phyloP scores from a whole-genome alignment of 2,329 filamentous ascomycete genomes.

The Diaporthe ampelina region DNA sequence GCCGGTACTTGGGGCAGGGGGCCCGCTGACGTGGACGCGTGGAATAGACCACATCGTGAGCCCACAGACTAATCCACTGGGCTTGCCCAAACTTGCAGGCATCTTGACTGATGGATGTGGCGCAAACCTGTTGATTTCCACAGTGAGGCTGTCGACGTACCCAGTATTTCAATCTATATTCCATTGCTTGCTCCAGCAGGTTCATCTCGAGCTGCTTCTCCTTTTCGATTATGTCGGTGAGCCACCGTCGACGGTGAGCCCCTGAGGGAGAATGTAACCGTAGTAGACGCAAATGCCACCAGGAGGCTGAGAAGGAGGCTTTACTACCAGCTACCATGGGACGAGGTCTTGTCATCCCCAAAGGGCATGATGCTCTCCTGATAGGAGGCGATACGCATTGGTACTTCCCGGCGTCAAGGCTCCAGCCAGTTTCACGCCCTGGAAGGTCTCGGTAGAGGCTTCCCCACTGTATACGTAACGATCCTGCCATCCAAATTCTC shows the following conservation, averaged over 20 bases:
- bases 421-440: slow-evolving; percentile 1
- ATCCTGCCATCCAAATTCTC: background rate
- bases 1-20: background rate
- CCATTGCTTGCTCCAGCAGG: slow-evolving; percentile 23
- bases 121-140: background rate
- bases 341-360: background rate
- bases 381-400: background rate
- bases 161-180: slow-evolving; percentile 33
- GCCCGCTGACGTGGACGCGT: slow-evolving; percentile 18
- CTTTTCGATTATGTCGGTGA: background rate
- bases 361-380: background rate
- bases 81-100: background rate
- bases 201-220: background rate
- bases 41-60: slow-evolving; percentile 1
- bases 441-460: slow-evolving; percentile 9
- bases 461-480: slow-evolving; percentile 22
- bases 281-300: background rate
- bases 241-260: slow-evolving; percentile 8
- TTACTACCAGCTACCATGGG: background rate
- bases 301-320: too few relatives aligned
- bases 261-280: background rate
- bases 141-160: background rate
- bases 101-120: slow-evolving; percentile 6
- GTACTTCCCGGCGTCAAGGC: background rate
- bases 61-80: slow-evolving; percentile 8